Conservation (phyloP, 2,329 filamentous ascomycete genomes). For the Botrytis fragariae region DNA sequence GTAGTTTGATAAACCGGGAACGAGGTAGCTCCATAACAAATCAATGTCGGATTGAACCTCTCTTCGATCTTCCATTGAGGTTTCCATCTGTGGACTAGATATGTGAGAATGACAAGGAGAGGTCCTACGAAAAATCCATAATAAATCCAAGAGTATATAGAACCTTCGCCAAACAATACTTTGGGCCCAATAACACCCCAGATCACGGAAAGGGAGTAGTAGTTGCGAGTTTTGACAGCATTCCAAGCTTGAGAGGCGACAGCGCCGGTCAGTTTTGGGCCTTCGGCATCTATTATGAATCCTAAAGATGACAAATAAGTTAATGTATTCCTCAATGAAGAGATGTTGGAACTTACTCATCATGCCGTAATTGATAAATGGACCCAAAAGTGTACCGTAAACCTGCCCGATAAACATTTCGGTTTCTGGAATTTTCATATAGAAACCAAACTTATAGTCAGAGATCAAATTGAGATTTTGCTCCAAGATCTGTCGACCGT, state of each 20-base stretch:
- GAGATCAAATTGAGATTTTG: conserved; percentile 39
- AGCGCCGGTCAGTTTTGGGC: conserved; percentile 28
- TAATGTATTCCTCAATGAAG: too few species aligned
- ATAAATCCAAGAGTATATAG: conserved; percentile 36
- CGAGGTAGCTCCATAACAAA: conserved; percentile 33
- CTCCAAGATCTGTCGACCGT: conserved; percentile 39
- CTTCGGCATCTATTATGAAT: conserved; percentile 23
- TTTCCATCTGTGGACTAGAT: conserved; percentile 33
- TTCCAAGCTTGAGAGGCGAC: conserved; percentile 34
- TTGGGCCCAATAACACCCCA: conserved; percentile 41
- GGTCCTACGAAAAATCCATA: conserved; percentile 38
- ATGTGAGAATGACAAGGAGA: conserved; percentile 30
- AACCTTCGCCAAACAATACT: conserved; percentile 32
- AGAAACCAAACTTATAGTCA: conserved; percentile 42
- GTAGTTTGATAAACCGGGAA: conserved; percentile 37
- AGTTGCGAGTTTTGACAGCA: conserved; percentile 37
- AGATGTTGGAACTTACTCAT: conserved; percentile 30
- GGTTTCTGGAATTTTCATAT: conserved; percentile 42
- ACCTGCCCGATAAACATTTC: conserved; percentile 41
- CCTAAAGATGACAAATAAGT: background rate
- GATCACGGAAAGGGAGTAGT: conserved; percentile 39
- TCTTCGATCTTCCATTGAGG: conserved; percentile 37
- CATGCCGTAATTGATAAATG: conserved; percentile 38
- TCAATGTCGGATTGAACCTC: conserved; percentile 34
- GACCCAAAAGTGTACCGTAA: conserved; percentile 39